Base-by-base conservation (phyloP, 768 basidiomycete genomes). In the Amanita fuliginea region DNA sequence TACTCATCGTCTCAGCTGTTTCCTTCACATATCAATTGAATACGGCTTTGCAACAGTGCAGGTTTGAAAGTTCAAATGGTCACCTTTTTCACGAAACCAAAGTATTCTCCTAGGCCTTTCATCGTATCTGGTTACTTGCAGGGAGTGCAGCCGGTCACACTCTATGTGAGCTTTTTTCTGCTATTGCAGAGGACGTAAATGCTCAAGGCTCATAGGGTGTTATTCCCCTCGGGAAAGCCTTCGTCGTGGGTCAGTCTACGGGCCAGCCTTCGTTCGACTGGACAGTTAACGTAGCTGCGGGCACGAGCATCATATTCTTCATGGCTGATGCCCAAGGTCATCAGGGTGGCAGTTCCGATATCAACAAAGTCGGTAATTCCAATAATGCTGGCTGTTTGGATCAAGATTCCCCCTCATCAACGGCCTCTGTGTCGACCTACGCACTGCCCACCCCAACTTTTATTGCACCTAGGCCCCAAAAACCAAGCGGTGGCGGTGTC, bases 281-380 rank as follows among this genome's bases (percentile, higher is more conserved):
- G 86, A 63, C 58, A 28, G 76, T 74, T 14, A 69, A 80, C 59
- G 72, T 81, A 21, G 69, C 70, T 32, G 72, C 74, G 6, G 79
- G 80, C 4, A 86, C 80, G 1, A 68, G 70, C 3, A 60, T 83
- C 42, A 49, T 86, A 10, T 83, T 83, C 46, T 55, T 72, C 35
- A 69, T 83, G 74, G 63, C 68, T 2, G 80, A 81, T 54, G 60
- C 74, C 9, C 51, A 55, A 42, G 74, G 76, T 9, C 63, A 68
- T 40, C 67, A 70, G 49, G 84, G 85, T 43, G 84, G 84, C 16
- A 70, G 71, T 50, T 78, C 80, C n/a, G 71, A 78, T 54, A 51
- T 77, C n/a, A 55, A 60, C 52, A 60, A 54, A 4, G 78, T 86
- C 14, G 67, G 68, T 7, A 59, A 59, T 26, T 75, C 78, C 1